Percentiles rank a stretch among this genome's conserved stretches.
Conservation (phyloP, 2,329 filamentous ascomycete genomes). For the Fusarium chlamydosporum region DNA sequence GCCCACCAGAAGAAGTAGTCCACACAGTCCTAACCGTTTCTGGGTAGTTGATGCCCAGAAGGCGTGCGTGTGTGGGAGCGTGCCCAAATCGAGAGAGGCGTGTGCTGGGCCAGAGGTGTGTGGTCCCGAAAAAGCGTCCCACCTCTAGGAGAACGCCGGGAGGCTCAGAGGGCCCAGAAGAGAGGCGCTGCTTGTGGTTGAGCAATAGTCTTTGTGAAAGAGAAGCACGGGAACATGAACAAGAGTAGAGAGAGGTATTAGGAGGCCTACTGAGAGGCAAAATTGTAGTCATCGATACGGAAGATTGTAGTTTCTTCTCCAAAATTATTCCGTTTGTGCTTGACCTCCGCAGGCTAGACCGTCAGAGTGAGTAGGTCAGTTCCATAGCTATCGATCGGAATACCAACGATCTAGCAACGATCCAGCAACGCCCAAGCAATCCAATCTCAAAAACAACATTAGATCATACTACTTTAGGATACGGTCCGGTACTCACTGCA, state of each 20-base stretch:
- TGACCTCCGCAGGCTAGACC: slow-evolving; percentile 25
- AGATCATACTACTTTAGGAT: not conserved
- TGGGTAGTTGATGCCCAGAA: slow-evolving; percentile 39
- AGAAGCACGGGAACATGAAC: slow-evolving; percentile 21
- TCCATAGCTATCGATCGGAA: slow-evolving; percentile 37
- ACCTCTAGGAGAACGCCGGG: slow-evolving; percentile 49
- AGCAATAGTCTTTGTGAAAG: slow-evolving; percentile 25
- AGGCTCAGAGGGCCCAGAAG: slow-evolving; percentile 51
- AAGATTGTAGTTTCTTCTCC: slow-evolving; percentile 12
- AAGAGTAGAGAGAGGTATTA: slow-evolving; percentile 22
- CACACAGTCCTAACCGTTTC: slow-evolving; percentile 39
- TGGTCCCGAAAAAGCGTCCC: slow-evolving; percentile 35
- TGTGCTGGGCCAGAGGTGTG: slow-evolving; percentile 31
- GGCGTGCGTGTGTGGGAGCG: slow-evolving; percentile 39
- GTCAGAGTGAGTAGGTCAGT: slow-evolving; percentile 24
- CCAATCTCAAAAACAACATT: slow-evolving; percentile 36
- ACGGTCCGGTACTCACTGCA: not conserved
- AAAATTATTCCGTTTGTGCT: not conserved
- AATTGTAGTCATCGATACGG: slow-evolving; percentile 18
- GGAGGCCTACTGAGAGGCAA: slow-evolving; percentile 28
- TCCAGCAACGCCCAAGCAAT: slow-evolving; percentile 44
- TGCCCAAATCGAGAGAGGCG: slow-evolving; percentile 36
- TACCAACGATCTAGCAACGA: slow-evolving; percentile 46
- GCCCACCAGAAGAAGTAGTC: slow-evolving; percentile 39
- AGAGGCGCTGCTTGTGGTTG: slow-evolving; percentile 43